Evolutionary conservation across 2,329 filamentous ascomycete species (phyloP).

Genomic region (Pseudocercospora fijiensis): DNA sequence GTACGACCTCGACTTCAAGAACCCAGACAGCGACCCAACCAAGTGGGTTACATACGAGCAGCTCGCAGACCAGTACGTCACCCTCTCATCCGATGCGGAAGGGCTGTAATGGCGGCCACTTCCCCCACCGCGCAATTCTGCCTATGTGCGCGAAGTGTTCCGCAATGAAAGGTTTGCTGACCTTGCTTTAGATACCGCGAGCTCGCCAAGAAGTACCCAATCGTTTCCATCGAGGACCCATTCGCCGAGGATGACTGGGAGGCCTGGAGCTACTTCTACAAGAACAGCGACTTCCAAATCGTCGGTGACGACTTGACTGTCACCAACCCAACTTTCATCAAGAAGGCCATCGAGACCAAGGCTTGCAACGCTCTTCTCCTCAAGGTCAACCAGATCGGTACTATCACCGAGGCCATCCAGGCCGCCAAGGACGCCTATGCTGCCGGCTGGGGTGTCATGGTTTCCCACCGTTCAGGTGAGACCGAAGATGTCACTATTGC

Average conservation of each 20-base stretch:
- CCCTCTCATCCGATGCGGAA: too few species aligned
- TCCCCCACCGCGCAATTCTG: too few species aligned
- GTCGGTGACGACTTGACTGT: slow-evolving; percentile 98
- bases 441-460: slow-evolving; percentile 98
- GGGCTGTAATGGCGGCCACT: too few species aligned
- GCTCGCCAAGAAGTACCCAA: slow-evolving; percentile 92
- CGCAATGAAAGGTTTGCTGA: slow-evolving; percentile 40
- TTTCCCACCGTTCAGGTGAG: slow-evolving; percentile 98
- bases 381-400: slow-evolving; percentile 99
- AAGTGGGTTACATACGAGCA: slow-evolving; percentile 99
- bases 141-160: too few species aligned
- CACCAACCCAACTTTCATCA: slow-evolving; percentile 98
- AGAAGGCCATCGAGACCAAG: slow-evolving; percentile 99
- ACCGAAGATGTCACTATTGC: slow-evolving; percentile 99
- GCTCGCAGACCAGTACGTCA: slow-evolving; percentile 68
- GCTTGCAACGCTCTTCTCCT: slow-evolving; percentile 96
- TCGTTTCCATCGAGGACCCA: slow-evolving; percentile 97
- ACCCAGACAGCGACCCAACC: slow-evolving; percentile 89
- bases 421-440: slow-evolving; percentile 97
- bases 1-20: slow-evolving; percentile 99
- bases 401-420: slow-evolving; percentile 97
- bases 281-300: slow-evolving; percentile 97
- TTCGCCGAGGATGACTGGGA: slow-evolving; percentile 99
- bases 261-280: slow-evolving; percentile 99
- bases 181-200: slow-evolving; percentile 60